phyloP scores from a whole-genome alignment of 2,329 filamentous ascomycete genomes.

The Colletotrichum karsti region DNA sequence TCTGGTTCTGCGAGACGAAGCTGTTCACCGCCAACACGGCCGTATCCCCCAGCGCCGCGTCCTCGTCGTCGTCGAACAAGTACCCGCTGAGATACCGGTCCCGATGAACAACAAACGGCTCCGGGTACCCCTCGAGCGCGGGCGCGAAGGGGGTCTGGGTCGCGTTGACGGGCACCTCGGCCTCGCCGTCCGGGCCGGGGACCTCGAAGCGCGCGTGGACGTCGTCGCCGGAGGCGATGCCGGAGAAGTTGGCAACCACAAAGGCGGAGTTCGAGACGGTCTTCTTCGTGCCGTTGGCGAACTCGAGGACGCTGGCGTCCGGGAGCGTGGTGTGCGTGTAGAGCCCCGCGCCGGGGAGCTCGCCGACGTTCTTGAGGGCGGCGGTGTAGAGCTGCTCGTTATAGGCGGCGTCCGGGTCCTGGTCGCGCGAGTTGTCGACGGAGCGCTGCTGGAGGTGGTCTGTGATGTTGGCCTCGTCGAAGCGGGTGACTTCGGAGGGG shows the following conservation, averaged over 20 bases:
- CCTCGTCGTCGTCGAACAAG: not conserved
- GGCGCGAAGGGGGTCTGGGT: not conserved
- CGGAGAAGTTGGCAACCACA: conserved; percentile 15
- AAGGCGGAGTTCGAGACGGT: conserved; percentile 19
- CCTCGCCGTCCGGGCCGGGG: not conserved
- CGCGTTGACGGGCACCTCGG: not conserved
- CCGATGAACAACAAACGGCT: conserved; percentile 13
- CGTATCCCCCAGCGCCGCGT: not conserved
- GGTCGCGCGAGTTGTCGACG: conserved; percentile 22
- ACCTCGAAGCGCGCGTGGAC: conserved; percentile 27
- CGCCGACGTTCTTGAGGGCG: conserved; percentile 4
- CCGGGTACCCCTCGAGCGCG: conserved; percentile 9
- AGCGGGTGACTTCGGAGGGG: conserved; percentile 7
- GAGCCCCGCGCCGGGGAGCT: not conserved
- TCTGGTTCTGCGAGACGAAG: conserved; percentile 3
- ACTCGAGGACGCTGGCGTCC: conserved; percentile 25
- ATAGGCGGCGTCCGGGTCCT: conserved; percentile 31
- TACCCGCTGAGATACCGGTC: conserved; percentile 26
- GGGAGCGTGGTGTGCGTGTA: conserved; percentile 9
- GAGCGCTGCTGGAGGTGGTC: conserved; percentile 26
- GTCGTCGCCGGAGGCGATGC: conserved; percentile 10
- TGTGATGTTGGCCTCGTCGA: conserved; percentile 6
- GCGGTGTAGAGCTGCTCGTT: conserved; percentile 26
- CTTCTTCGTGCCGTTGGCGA: conserved; percentile 21
- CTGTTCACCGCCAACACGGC: conserved; percentile 25